Conservation (phyloP, 2,329 filamentous ascomycete genomes). For the Didymella lethalis region DNA sequence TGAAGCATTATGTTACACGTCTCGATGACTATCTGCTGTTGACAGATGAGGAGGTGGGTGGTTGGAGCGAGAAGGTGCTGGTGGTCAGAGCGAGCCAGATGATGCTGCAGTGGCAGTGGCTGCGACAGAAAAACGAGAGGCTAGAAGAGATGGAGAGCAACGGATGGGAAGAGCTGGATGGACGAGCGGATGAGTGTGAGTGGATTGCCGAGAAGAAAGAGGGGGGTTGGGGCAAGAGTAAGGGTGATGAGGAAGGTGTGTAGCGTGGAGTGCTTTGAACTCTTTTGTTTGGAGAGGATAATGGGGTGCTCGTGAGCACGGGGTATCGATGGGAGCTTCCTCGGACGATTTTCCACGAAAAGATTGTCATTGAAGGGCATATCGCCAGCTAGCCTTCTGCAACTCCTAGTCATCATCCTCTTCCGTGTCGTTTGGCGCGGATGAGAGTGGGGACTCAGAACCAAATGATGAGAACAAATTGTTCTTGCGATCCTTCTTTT, state of each 20-base stretch:
- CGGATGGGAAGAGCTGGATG: slow-evolving; percentile 37
- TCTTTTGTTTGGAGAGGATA: not conserved
- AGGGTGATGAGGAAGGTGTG: slow-evolving; percentile 1
- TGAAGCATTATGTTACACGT: slow-evolving; percentile 43
- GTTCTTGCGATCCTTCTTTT: slow-evolving; percentile 7
- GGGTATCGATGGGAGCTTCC: not conserved
- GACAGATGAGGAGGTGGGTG: slow-evolving; percentile 28
- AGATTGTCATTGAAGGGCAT: not conserved
- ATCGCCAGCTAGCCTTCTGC: not conserved
- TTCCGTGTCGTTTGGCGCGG: slow-evolving; percentile 35
- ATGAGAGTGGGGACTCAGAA: slow-evolving; percentile 34
- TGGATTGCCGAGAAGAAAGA: slow-evolving; percentile 37
- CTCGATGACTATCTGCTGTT: slow-evolving; percentile 37
- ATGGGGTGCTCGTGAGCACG: not conserved
- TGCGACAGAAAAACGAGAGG: slow-evolving; percentile 35
- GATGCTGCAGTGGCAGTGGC: slow-evolving; percentile 41
- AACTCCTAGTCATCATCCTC: not conserved
- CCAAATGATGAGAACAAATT: slow-evolving; percentile 30
- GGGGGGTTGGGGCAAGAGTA: not conserved
- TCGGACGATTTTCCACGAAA: not conserved
- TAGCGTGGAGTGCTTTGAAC: not conserved
- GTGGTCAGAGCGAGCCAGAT: slow-evolving; percentile 23
- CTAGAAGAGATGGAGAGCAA: slow-evolving; percentile 36
- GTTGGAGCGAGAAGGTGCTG: slow-evolving; percentile 24
- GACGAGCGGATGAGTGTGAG: slow-evolving; percentile 33